Base-by-base conservation (phyloP, 805 yeast species). In the Cyberlindnera suaveolens region DNA sequence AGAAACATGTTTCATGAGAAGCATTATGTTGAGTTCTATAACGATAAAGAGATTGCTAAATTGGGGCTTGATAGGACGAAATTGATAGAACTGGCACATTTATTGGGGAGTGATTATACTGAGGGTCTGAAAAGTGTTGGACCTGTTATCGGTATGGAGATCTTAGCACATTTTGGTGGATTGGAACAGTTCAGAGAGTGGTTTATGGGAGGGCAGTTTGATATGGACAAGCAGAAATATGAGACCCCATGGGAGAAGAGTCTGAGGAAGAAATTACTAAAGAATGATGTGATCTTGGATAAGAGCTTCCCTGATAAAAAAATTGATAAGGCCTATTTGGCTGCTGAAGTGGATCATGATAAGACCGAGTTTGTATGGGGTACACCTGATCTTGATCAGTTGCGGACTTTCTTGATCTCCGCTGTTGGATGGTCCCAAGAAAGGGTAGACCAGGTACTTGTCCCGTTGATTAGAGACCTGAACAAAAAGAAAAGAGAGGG, bases 1-100 rank as follows among this genome's bases (percentile, higher is more conserved):
- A 84, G 89, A 52, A 91, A 93, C 63, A 82, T 93, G 91, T 93
- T 93, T 66, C 89, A 84, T 57, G 96, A 91, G 61, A 85, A 88
- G 54, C 83, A 85, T 51, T 90, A 80, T 61, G 98, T 91, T 31
- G 99, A 93, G 60, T 84, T 82, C 54, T 93, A 89, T 58, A 70
- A 76, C 32, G 62, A 70, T 32, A 69, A 64, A 3, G 85, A 80
- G 39, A 68, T 93, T n/a, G 70, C 66, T 30, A 81, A 78, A 37
- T 61, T 88, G 4, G 95, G 95, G 0, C 68, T 93, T 15, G 71
- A 66, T 40, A 76, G 87, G 44, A 56, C 65, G 1, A 75, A 75
- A 44, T 64, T 93, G 61, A 87, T 93, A 26, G 88, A 85, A 36
- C 64, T 93, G 46, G 99, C 97, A 0, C 72, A 81, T 38, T 63